phyloP scores from a whole-genome alignment of 2,329 filamentous ascomycete species.

The Hirsutella minnesotensis region DNA sequence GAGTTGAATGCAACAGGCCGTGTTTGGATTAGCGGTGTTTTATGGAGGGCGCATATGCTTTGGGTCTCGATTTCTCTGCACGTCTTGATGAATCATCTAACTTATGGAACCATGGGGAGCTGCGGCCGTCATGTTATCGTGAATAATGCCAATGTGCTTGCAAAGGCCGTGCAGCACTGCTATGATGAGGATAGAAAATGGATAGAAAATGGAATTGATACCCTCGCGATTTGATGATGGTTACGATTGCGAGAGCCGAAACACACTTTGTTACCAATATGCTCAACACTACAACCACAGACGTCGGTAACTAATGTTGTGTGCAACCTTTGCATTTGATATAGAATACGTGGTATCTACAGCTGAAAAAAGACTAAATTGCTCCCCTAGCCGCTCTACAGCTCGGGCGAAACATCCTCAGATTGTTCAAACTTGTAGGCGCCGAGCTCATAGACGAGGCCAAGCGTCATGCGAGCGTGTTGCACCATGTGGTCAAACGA shows the following conservation, averaged over 20 bases:
- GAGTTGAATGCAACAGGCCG: not conserved
- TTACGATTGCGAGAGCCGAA: no score
- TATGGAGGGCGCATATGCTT: not conserved
- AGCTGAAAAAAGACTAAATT: not conserved
- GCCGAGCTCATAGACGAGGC: constrained; percentile 73
- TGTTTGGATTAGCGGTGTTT: not conserved
- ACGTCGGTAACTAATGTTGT: no score
- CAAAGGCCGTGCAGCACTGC: no score
- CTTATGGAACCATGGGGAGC: no score
- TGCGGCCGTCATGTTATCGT: no score
- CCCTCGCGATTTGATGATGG: not conserved
- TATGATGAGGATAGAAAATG: no score
- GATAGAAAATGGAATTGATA: not conserved
- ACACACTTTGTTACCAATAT: no score
- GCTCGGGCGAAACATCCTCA: not conserved
- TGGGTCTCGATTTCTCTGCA: no score
- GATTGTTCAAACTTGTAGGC: constrained; percentile 53
- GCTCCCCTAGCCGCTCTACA: not conserved
- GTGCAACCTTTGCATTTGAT: no score
- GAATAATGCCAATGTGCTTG: no score
- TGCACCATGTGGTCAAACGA: constrained; percentile 88
- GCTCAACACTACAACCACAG: no score
- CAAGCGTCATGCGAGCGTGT: constrained; percentile 75
- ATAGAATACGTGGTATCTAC: not conserved
- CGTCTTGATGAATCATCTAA: no score